Evolutionary conservation across 257 asterid species (phyloP), one percentile per base, ranked within the genome.

Genomic region (Capsicum pubescens): DNA sequence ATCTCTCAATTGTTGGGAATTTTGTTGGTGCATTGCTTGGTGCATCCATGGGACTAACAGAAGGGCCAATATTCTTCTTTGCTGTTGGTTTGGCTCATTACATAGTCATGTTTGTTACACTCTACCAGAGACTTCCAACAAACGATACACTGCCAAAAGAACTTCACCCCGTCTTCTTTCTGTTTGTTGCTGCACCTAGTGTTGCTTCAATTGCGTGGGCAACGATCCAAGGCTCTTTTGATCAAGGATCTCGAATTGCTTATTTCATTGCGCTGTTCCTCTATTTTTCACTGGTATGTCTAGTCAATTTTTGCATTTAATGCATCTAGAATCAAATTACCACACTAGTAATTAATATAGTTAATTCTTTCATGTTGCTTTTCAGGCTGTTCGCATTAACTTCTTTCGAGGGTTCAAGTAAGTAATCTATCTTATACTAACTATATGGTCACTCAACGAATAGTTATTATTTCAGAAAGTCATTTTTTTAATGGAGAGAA

Each of bases 121-220:
- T 96, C 5, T 93, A 96, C 81, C 99, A 96, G 81, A 88, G 99
- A 63, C 98, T 96, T 8, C 99, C 99, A 7, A 94, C 99, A 4
- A 96, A 93, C 42, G 95, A 84, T 89, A 92, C 97, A 55, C 93
- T 96, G 3, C 98, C 99, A 0, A 96, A 93, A 87, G 99, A 96
- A 59, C 95, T 94, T 57, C 99, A 96, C 82, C 99, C 98, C 0
- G 97, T 96, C 19, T 96, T 96, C 91, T 95, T 95, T 77, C 93
- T 95, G 42, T 95, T 95, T 50, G 94, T 95, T 17, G 99, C 98
- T 6, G 98, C 97, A 0, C 99, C 99, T 0, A 94, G 98, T 58
- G 96, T 94, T 13, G 99, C 99, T 4, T 94, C 99, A 0, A 86
- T 94, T 94, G 98, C 98, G 0, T 95, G 99, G 99, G 95, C 99